A percentile compares a stretch with the other conserved stretches of the same genome.
Evolutionary conservation across 1,139 yeast species (phyloP).

Genomic region (Blastobotrys aristatus): DNA sequence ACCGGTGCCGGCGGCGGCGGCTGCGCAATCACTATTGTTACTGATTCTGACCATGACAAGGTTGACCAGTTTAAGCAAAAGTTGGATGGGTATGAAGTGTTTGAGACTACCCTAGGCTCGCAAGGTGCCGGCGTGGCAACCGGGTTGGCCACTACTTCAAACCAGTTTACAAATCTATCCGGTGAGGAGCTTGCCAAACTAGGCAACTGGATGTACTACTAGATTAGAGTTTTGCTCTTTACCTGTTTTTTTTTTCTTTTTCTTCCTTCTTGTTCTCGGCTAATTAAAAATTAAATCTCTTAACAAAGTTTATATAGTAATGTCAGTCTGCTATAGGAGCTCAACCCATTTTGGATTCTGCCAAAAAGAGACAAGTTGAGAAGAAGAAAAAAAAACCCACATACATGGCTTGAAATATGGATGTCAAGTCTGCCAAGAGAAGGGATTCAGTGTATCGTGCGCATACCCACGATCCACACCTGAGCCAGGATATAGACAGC

Average conservation of each 20-base stretch:
- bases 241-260: not conserved
- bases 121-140: slow-evolving; percentile 60
- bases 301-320: no score
- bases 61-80: slow-evolving; percentile 35
- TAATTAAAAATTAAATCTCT: no score
- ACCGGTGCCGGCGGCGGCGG: slow-evolving; percentile 99
- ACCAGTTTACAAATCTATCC: not conserved
- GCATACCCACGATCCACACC: not conserved
- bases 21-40: slow-evolving; percentile 83
- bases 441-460: not conserved
- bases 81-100: slow-evolving; percentile 54
- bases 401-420: no score
- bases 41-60: slow-evolving; percentile 44
- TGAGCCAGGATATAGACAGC: not conserved
- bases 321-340: no score
- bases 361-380: no score
- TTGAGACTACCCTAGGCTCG: slow-evolving; percentile 81
- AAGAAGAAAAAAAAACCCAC: no score
- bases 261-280: no score
- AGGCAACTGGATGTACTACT: slow-evolving; percentile 1
- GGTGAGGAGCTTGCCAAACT: not conserved
- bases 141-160: not conserved
- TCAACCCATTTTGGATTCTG: no score
- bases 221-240: no score
- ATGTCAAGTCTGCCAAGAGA: no score